Evolutionary conservation across 768 basidiomycete species (phyloP), one percentile per base, ranked within the genome.

Genomic region (Leccinellum albellum): DNA sequence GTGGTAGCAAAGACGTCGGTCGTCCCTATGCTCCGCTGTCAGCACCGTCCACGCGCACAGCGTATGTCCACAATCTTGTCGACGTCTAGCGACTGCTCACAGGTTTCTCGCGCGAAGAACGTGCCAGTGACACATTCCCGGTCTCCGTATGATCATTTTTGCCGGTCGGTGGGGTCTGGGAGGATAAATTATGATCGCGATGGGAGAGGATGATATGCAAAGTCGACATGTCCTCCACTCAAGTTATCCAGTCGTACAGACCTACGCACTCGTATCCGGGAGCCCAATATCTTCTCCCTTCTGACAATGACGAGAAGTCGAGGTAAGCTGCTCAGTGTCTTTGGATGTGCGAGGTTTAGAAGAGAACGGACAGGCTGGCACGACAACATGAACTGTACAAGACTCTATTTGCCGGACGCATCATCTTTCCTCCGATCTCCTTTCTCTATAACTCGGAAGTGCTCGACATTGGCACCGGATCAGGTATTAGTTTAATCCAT

Each of bases 391-490:
- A 61, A 26, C 60, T 61, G 10, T 67, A 58, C 52, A 65, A 57
- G 40, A 51, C 29, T 14, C 55, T 56, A 8, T 60, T 67, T 28
- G 59, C 49, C 4, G 61, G 60, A 6, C 63, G 61, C 13, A 51
- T 63, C 7, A 45, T 68, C 4, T 61, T 67, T 26, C 61, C 60
- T 14, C 3, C 56, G 6, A 20, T 57, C 7, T 46, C 53, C 0
- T 48, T 68, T 31, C 1, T 52, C n/a, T n/a, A 31, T 5, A 46
- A 50, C 6, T 54, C 57, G 4, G 57, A 66, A 31, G 55, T 67
- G 4, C 58, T 67, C 8, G 66, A 67, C 32, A 53, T 60, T n/a
- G 66, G 66, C 35, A 61, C 59, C 3, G 66, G 66, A 13, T 59
- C 66, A 61, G 61, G 66, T 67, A 64, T 13, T 15, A 3, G 17